Conservation (phyloP, 2,329 filamentous ascomycete genomes). For the Diaporthe ampelina region DNA sequence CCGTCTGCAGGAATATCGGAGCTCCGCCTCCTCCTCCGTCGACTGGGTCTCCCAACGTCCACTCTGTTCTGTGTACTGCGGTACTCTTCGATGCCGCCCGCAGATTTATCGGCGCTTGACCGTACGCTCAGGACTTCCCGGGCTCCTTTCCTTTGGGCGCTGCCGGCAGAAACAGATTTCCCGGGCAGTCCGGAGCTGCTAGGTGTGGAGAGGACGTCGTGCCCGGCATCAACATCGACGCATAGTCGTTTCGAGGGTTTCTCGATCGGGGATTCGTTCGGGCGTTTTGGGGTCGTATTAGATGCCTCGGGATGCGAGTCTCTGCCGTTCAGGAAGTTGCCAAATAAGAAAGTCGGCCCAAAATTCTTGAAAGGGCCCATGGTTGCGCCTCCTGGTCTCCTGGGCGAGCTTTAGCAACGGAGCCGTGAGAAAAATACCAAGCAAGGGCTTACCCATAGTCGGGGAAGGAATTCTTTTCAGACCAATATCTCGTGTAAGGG, state of each 20-base stretch:
- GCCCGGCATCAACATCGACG: conserved; percentile 4
- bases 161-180: background rate
- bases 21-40: conserved; percentile 26
- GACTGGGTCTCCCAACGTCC: background rate
- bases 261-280: background rate
- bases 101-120: conserved; percentile 33
- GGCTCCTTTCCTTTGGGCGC: conserved; percentile 16
- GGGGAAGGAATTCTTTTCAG: conserved; percentile 55
- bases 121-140: conserved; percentile 25
- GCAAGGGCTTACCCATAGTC: conserved; percentile 56
- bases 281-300: conserved; percentile 25
- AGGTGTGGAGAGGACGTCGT: conserved; percentile 2
- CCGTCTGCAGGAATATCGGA: background rate
- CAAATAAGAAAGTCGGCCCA: background rate
- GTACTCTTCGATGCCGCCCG: conserved; percentile 31
- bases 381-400: conserved; percentile 32
- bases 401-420: conserved; percentile 11
- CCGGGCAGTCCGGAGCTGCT: conserved; percentile 14
- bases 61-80: conserved; percentile 5
- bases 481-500: conserved; percentile 49
- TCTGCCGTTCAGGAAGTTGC: background rate
- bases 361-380: conserved; percentile 19
- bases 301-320: background rate
- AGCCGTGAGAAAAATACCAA: conserved; percentile 29
- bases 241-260: conserved; percentile 36